Percentiles rank a stretch among this genome's conserved stretches.
These are phyloP conservation scores for Lipomyces chichibuensis DNA, from an alignment of 805 yeast genomes.

Conservation along the genomic window DNA sequence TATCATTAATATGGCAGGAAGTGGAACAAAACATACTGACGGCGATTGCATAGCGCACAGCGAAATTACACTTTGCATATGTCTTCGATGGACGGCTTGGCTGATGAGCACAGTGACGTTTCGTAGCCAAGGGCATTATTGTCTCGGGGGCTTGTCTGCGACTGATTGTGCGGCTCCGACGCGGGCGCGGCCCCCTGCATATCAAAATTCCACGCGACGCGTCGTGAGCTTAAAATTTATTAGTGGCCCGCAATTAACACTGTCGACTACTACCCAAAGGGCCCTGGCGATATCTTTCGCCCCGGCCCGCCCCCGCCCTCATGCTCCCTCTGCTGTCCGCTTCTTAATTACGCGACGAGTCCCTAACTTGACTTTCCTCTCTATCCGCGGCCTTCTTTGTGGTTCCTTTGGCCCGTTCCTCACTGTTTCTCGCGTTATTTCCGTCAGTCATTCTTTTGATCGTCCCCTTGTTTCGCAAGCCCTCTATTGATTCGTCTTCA, in stretches of 20 bases:
- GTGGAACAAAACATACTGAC: too few species aligned
- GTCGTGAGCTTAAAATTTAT: not conserved
- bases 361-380: not conserved
- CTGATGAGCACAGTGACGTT: too few species aligned
- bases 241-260: not conserved
- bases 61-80: too few species aligned
- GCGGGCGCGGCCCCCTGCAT: not conserved
- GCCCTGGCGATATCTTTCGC: not conserved
- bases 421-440: not conserved
- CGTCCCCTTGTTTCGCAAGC: not conserved
- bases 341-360: not conserved
- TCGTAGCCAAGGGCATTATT: too few species aligned
- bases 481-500: not conserved
- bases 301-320: not conserved
- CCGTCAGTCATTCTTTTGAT: not conserved
- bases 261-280: not conserved
- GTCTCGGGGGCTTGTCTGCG: too few species aligned
- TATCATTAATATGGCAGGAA: too few species aligned
- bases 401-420: not conserved
- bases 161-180: too few species aligned
- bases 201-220: constrained; percentile 2
- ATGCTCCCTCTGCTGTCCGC: not conserved
- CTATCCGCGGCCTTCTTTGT: not conserved
- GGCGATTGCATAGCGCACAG: too few species aligned
- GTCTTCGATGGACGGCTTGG: too few species aligned